Evolutionary conservation across 768 basidiomycete genomes (phyloP).

Genomic region (Rhizopogon sp.): DNA sequence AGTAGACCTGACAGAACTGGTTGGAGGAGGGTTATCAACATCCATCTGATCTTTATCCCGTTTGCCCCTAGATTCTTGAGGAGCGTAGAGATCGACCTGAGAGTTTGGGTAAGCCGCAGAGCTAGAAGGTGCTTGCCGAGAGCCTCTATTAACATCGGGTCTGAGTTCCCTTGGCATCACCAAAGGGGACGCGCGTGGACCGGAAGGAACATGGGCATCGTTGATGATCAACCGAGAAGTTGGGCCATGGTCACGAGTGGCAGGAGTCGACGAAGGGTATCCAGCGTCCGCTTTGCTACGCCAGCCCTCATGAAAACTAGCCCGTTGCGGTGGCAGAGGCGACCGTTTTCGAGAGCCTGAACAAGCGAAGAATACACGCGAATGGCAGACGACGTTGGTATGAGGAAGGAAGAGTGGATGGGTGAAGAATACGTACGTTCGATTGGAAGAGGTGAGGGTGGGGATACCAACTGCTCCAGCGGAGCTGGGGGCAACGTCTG

Average conservation of each 20-base stretch:
- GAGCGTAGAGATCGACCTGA: slow-evolving; percentile 8
- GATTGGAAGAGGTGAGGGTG: slow-evolving; percentile 20
- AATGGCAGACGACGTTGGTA: slow-evolving; percentile 22
- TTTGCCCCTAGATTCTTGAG: slow-evolving; percentile 14
- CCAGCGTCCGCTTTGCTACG: slow-evolving; percentile 2
- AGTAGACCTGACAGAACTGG: slow-evolving; percentile 9
- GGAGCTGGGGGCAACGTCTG: neutral
- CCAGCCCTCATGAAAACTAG: slow-evolving; percentile 20
- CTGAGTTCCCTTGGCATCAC: neutral
- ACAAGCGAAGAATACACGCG: slow-evolving; percentile 13
- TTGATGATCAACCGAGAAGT: neutral
- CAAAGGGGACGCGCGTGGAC: slow-evolving; percentile 3
- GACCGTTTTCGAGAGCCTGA: slow-evolving; percentile 28
- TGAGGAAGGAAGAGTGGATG: slow-evolving; percentile 24
- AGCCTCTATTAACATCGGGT: neutral
- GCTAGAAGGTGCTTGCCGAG: slow-evolving; percentile 5
- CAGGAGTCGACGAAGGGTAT: neutral
- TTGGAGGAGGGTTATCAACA: slow-evolving; percentile 18
- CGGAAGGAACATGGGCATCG: slow-evolving; percentile 2
- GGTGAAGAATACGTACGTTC: slow-evolving; percentile 33
- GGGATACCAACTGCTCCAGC: slow-evolving; percentile 13
- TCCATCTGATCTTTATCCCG: slow-evolving; percentile 21
- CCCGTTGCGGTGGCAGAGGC: slow-evolving; percentile 33
- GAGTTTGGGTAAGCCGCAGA: neutral
- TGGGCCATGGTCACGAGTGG: slow-evolving; percentile 6